Base-by-base conservation (phyloP, 2,329 filamentous ascomycete species). In the Microsporum canis region DNA sequence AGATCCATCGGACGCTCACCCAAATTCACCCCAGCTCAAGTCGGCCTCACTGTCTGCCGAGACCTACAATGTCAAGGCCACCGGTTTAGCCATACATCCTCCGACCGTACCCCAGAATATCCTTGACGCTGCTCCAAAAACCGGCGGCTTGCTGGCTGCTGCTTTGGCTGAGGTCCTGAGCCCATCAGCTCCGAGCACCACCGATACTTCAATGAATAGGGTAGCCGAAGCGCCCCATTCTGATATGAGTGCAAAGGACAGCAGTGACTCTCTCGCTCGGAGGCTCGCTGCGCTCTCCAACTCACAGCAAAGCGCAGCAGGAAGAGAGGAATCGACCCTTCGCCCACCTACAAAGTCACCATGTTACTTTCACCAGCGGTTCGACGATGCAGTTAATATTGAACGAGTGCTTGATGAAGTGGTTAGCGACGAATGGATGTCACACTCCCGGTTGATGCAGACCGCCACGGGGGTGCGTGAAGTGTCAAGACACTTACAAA, bases 291-390 rank as follows among this genome's bases (percentile, higher is more conserved):
- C 81, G n/a, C 72, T 84, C 33, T 78, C 80, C 17, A 79, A 77
- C 63, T 71, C 84, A 43, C 79, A 80, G 61, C 63, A 78, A 38
- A 66, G 72, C 8, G 64, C 17, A 66, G 3, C 71, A 72, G 72
- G 63, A 78, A 67, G 71, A 82, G 69, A 65, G 79, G 68, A 70
- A 73, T 12, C 71, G 17, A 72, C 75, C 14, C 72, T 76, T 5
- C 71, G 82, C 14, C 80, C 91, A 66, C 82, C 87, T 7, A 78
- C 97, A 59, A 87, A 92, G 68, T 96, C 91, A 51, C 94, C 94
- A 12, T 99, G 94, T 78, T 99, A 95, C 77, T 97, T 96, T 77
- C 94, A 99, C 76, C 89, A 95, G 76, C 85, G 92, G 64, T 99
- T 99, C 71, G 94, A 96, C 68, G 91, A 96, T 71, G 89, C 91